Percentiles rank a stretch among this genome's conserved stretches.
phyloP scores from a whole-genome alignment of 306 rosid species.

The Amphicarpaea edgeworthii region DNA sequence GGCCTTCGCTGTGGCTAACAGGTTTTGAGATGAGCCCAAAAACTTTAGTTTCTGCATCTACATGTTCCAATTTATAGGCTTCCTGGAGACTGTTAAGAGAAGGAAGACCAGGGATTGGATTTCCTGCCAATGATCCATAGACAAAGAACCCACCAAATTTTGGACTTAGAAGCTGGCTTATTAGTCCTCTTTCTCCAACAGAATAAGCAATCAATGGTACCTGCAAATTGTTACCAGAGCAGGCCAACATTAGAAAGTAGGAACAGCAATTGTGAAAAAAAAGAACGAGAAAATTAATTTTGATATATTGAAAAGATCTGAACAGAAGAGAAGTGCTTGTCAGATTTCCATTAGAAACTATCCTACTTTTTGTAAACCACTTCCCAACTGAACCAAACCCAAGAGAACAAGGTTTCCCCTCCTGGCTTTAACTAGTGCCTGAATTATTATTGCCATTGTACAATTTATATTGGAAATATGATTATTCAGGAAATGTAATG shows the following conservation, averaged over 20 bases:
- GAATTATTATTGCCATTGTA: neutral
- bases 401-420: neutral
- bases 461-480: neutral
- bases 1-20: conserved; percentile 65
- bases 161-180: conserved; percentile 56
- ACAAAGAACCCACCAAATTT: conserved; percentile 61
- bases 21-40: conserved; percentile 66
- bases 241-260: neutral
- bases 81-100: conserved; percentile 45
- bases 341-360: neutral
- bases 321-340: neutral
- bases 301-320: neutral
- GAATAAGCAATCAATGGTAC: conserved; percentile 60
- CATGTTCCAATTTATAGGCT: conserved; percentile 48
- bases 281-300: conserved; percentile 8
- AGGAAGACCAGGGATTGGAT: conserved; percentile 50
- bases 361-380: neutral
- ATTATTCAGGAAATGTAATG: neutral
- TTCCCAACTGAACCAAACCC: neutral
- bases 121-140: conserved; percentile 54
- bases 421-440: neutral
- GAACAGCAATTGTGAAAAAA: neutral
- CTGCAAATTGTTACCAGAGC: conserved; percentile 39
- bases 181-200: conserved; percentile 57
- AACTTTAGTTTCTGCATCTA: conserved; percentile 52